phyloP scores from a whole-genome alignment of 306 rosid species.

The Rosa chinensis region DNA sequence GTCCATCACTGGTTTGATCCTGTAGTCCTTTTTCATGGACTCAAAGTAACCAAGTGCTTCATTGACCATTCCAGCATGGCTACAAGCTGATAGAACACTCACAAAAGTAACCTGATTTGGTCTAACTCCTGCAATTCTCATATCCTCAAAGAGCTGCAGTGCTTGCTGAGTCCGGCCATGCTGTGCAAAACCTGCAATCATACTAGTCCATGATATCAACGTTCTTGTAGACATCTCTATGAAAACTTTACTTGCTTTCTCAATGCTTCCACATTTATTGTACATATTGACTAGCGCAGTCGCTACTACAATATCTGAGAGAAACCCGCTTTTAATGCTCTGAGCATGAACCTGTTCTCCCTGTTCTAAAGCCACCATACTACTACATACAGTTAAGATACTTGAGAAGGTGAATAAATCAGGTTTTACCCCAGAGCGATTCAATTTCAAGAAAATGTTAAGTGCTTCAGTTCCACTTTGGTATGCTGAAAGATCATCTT shows the following conservation, averaged over 20 bases:
- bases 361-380: conserved; percentile 65
- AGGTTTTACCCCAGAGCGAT: conserved; percentile 60
- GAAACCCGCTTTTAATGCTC: conserved; percentile 64
- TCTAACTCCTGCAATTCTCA: conserved; percentile 66
- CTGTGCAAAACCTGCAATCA: conserved; percentile 77
- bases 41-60: conserved; percentile 73
- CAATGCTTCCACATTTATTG: conserved; percentile 79
- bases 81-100: conserved; percentile 81
- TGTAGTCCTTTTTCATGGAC: conserved; percentile 73
- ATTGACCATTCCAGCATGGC: conserved; percentile 70
- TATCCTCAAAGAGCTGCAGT: conserved; percentile 75
- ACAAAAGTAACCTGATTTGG: conserved; percentile 87
- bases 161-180: conserved; percentile 79
- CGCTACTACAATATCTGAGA: conserved; percentile 69
- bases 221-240: conserved; percentile 85
- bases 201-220: conserved; percentile 85
- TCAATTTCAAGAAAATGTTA: conserved; percentile 49
- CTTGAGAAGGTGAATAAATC: conserved; percentile 83
- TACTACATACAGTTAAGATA: conserved; percentile 66
- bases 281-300: conserved; percentile 78
- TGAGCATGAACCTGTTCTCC: conserved; percentile 89
- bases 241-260: conserved; percentile 79
- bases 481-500: conserved; percentile 55
- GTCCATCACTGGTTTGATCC: conserved; percentile 82
- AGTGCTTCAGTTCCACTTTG: conserved; percentile 70